Conservation (phyloP, 257 asterid species). For the Solanum phureja region DNA sequence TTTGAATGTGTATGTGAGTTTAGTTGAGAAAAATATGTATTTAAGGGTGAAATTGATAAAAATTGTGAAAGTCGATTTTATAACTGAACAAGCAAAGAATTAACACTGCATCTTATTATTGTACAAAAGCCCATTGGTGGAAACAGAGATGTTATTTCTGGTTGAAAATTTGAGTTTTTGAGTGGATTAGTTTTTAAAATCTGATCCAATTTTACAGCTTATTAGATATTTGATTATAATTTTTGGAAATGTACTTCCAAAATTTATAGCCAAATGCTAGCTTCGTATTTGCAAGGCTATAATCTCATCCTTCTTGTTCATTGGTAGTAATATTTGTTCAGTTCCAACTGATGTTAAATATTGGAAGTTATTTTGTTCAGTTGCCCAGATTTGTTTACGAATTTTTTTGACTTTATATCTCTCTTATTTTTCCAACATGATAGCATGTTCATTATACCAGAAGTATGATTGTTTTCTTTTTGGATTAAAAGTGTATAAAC, state of each 20-base stretch:
- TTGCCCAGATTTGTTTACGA: neutral
- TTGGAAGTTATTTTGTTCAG: neutral
- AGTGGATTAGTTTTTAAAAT: neutral
- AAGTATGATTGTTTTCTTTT: neutral
- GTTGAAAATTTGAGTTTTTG: neutral
- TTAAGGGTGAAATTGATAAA: too few species aligned
- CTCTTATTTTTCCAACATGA: neutral
- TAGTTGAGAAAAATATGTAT: too few species aligned
- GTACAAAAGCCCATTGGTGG: neutral
- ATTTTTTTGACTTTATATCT: neutral
- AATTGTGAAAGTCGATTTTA: too few species aligned
- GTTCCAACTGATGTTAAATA: neutral
- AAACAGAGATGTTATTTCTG: neutral
- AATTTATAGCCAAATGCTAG: neutral
- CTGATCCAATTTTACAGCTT: neutral
- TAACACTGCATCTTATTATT: too few species aligned
- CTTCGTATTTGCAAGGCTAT: neutral
- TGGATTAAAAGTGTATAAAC: too few species aligned
- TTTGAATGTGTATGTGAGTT: too few species aligned
- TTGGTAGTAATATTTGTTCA: neutral
- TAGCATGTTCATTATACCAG: neutral
- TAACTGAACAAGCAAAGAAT: too few species aligned
- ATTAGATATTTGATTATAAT: neutral
- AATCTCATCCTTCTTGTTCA: neutral
- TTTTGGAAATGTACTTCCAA: too few species aligned